Conservation (phyloP, 1,284 basidiomycete species). For the Ceratobasidium sp. region DNA sequence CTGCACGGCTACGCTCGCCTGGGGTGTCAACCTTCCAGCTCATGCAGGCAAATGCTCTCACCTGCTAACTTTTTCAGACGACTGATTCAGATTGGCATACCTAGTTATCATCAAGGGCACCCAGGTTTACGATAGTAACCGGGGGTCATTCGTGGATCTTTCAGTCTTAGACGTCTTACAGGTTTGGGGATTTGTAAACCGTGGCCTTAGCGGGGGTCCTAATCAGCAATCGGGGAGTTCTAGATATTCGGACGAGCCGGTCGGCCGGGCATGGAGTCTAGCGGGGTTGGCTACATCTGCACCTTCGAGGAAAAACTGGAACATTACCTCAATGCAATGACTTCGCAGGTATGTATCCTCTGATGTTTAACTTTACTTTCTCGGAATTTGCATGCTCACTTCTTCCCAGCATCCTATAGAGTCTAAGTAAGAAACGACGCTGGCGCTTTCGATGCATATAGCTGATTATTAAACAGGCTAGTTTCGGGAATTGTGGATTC, state of each 20-base stretch:
- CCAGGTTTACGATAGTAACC: slow-evolving; percentile 91
- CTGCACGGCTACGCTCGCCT: slow-evolving; percentile 98
- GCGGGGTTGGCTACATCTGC: slow-evolving; percentile 97
- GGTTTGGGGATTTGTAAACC: slow-evolving; percentile 40
- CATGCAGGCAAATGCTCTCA: slow-evolving; percentile 80
- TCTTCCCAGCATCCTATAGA: slow-evolving; percentile 87
- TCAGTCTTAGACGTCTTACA: slow-evolving; percentile 97
- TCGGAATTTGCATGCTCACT: slow-evolving; percentile 39
- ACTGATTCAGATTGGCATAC: neutral
- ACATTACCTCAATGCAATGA: slow-evolving; percentile 92
- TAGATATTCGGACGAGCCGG: slow-evolving; percentile 95
- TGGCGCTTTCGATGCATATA: neutral
- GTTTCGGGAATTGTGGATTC: slow-evolving; percentile 57
- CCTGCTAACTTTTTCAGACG: neutral
- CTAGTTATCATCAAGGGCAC: slow-evolving; percentile 98
- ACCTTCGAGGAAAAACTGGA: slow-evolving; percentile 93
- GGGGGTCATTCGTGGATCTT: slow-evolving; percentile 92
- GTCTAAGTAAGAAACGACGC: slow-evolving; percentile 75
- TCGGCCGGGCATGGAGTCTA: slow-evolving; percentile 93
- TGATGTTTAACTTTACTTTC: neutral
- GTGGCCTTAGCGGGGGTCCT: neutral
- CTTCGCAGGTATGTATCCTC: slow-evolving; percentile 73
- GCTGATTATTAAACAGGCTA: slow-evolving; percentile 17
- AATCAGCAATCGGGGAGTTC: neutral
- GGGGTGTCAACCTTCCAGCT: slow-evolving; percentile 99